Evolutionary conservation across 176 grass and related monocot species (phyloP).

Genomic region (Thalia dealbata): DNA sequence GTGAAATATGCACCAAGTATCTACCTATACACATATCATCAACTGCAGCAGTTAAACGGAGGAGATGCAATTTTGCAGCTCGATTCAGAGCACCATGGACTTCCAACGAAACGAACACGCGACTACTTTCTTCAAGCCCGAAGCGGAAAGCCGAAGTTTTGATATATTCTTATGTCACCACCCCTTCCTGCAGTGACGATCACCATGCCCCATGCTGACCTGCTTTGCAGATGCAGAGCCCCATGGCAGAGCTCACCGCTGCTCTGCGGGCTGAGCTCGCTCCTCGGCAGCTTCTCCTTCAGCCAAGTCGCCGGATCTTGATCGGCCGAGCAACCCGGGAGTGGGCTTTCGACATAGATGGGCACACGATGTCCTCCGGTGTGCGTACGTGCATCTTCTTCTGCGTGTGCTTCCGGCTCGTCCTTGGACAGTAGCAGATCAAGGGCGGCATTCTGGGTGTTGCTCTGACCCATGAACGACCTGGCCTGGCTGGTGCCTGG

Average conservation of each 20-base stretch:
- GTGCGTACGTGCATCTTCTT: slow-evolving; percentile 17
- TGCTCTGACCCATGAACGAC: slow-evolving; percentile 22
- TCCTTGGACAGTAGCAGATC: slow-evolving; percentile 30
- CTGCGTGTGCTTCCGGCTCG: slow-evolving; percentile 19
- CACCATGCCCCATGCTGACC: slow-evolving; percentile 78
- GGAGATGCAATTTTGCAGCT: neutral
- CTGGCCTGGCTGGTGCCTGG: slow-evolving; percentile 38
- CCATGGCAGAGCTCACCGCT: slow-evolving; percentile 40
- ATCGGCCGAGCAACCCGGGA: slow-evolving; percentile 5
- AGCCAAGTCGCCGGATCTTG: slow-evolving; percentile 27
- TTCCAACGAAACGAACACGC: slow-evolving; percentile 5
- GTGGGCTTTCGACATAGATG: slow-evolving; percentile 26
- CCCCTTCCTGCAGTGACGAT: slow-evolving; percentile 71
- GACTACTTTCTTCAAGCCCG: slow-evolving; percentile 63
- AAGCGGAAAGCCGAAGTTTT: slow-evolving; percentile 96
- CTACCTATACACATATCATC: slow-evolving; percentile 2
- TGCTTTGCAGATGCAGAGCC: slow-evolving; percentile 40
- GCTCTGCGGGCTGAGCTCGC: slow-evolving; percentile 36
- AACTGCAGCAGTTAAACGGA: neutral
- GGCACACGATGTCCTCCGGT: slow-evolving; percentile 15
- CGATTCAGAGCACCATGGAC: neutral
- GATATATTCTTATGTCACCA: slow-evolving; percentile 71
- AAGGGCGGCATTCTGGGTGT: slow-evolving; percentile 39
- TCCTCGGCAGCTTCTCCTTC: slow-evolving; percentile 35
- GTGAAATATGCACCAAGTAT: neutral